A percentile compares a stretch with the other conserved stretches of the same genome.
phyloP scores from a whole-genome alignment of 305 asterid species.

The Solanum chacoense region DNA sequence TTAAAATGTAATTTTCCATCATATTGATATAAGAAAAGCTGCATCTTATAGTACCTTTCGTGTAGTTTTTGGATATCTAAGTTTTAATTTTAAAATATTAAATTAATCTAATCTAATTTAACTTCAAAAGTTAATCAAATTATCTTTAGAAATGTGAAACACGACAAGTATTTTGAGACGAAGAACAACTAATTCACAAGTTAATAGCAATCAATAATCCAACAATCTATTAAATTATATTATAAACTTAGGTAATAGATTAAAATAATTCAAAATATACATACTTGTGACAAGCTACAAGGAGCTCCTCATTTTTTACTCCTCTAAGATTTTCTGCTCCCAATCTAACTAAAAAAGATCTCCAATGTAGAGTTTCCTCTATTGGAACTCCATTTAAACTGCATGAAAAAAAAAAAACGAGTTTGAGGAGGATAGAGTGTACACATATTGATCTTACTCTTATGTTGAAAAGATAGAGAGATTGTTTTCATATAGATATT shows the following conservation, averaged over 20 bases:
- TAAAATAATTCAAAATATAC: slow-evolving; percentile 8
- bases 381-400: slow-evolving; percentile 94
- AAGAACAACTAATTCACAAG: not conserved
- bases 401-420: not conserved
- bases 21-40: not conserved
- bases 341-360: slow-evolving; percentile 77
- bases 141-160: not conserved
- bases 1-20: not conserved
- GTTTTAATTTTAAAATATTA: not conserved
- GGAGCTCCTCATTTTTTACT: slow-evolving; percentile 87
- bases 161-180: not conserved
- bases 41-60: not conserved
- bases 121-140: not conserved
- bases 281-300: slow-evolving; percentile 94
- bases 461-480: not conserved
- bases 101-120: not conserved
- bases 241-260: not conserved
- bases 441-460: not conserved
- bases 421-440: not conserved
- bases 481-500: not conserved
- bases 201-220: not conserved
- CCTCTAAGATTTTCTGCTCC: slow-evolving; percentile 92
- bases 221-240: not conserved
- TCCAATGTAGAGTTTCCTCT: slow-evolving; percentile 89
- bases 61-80: not conserved